A percentile compares a stretch with the other conserved stretches of the same genome.
These are phyloP conservation scores for Rhipidocladum racemiflorum DNA, from an alignment of 176 grass and related monocot species.

Conservation along the genomic window DNA sequence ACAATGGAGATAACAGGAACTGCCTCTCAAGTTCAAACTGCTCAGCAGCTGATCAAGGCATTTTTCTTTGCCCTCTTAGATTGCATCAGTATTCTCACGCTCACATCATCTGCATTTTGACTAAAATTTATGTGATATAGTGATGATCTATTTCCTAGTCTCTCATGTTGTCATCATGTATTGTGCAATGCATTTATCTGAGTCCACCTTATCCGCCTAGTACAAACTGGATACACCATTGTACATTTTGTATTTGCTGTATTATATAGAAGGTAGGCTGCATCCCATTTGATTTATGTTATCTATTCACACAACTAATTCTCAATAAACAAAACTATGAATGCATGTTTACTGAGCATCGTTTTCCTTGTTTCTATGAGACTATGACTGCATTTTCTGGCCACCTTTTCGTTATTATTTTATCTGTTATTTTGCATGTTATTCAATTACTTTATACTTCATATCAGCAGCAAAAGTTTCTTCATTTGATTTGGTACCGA, in stretches of 20 bases:
- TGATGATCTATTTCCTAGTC: neutral
- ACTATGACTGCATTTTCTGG: too few species aligned
- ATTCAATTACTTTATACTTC: too few species aligned
- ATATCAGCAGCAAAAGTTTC: too few species aligned
- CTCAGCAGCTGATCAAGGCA: slow-evolving; percentile 95
- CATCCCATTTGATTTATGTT: neutral
- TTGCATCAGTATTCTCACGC: neutral
- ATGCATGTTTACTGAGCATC: too few species aligned
- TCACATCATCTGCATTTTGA: neutral
- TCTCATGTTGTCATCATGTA: neutral
- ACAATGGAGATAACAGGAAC: slow-evolving; percentile 87
- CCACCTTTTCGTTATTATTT: too few species aligned
- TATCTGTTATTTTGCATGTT: too few species aligned
- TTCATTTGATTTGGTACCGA: too few species aligned
- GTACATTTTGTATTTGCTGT: neutral
- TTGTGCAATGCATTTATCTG: neutral
- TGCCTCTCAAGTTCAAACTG: slow-evolving; percentile 83
- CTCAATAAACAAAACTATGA: neutral
- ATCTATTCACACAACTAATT: neutral
- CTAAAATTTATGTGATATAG: neutral
- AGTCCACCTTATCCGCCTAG: neutral
- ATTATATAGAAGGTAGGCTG: neutral
- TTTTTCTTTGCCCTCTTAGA: slow-evolving; percentile 7
- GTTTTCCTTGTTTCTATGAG: too few species aligned
- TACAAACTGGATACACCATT: neutral